These are phyloP conservation scores for Fusarium chuoi DNA, from an alignment of 2,329 filamentous ascomycete species.

Conservation along the genomic window DNA sequence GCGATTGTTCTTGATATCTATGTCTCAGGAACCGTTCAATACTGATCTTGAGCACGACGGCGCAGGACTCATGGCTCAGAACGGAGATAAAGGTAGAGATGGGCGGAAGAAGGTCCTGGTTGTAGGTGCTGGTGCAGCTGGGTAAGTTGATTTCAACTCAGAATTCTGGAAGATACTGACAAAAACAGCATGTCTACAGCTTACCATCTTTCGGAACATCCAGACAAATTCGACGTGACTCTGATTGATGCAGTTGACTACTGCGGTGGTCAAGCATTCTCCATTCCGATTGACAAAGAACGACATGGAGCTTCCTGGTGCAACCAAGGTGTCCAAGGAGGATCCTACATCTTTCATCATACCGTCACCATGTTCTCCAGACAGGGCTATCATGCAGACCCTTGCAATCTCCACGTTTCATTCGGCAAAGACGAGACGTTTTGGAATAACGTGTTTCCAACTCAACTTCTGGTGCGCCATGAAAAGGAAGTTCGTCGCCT, in stretches of 20 bases:
- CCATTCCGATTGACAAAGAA: conserved; percentile 30
- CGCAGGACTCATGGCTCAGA: conserved; percentile 25
- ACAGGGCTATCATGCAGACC: conserved; percentile 23
- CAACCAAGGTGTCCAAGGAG: conserved; percentile 25
- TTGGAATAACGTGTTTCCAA: conserved; percentile 30
- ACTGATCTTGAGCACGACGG: conserved; percentile 24
- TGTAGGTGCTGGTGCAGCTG: conserved; percentile 30
- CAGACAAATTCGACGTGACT: conserved; percentile 25
- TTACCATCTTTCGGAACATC: conserved; percentile 18
- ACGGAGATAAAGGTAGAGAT: conserved; percentile 13
- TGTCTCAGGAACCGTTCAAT: neutral
- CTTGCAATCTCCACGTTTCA: conserved; percentile 20
- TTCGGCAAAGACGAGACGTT: conserved; percentile 26
- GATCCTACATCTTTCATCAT: conserved; percentile 31
- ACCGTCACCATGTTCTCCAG: conserved; percentile 31
- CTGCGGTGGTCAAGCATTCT: conserved; percentile 29
- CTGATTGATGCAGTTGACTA: conserved; percentile 29
- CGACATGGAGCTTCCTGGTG: conserved; percentile 31
- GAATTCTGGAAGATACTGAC: neutral
- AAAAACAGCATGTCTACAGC: conserved; percentile 22
- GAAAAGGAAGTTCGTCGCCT: conserved; percentile 21
- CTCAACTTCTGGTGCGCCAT: conserved; percentile 5
- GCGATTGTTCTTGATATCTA: neutral
- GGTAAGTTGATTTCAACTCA: neutral
- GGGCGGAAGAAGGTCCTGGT: conserved; percentile 16